Conservation (phyloP, 331 rosid genomes). For the Quercus tomentella region DNA sequence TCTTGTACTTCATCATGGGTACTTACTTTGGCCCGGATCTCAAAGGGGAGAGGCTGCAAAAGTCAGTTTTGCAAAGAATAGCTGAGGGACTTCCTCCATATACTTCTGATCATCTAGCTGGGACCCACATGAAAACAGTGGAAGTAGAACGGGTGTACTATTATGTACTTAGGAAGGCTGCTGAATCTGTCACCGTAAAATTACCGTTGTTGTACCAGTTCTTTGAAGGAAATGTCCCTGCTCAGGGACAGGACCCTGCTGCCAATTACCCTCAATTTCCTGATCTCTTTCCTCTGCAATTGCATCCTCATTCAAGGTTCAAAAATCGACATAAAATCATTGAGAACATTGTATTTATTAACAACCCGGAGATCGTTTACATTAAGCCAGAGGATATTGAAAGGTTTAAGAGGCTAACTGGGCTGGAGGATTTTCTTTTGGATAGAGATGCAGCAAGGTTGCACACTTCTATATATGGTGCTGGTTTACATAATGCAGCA, state of each 20-base stretch:
- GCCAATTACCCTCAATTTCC: slow-evolving; percentile 48
- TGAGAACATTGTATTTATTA: slow-evolving; percentile 36
- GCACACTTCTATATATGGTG: slow-evolving; percentile 9
- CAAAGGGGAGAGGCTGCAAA: slow-evolving; percentile 32
- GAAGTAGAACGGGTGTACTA: slow-evolving; percentile 44
- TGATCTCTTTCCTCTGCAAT: slow-evolving; percentile 48
- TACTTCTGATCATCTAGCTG: slow-evolving; percentile 37
- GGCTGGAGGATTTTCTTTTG: slow-evolving; percentile 46
- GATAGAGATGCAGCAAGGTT: slow-evolving; percentile 39
- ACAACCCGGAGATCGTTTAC: slow-evolving; percentile 31
- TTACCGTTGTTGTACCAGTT: slow-evolving; percentile 30
- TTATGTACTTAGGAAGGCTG: slow-evolving; percentile 46
- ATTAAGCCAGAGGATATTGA: slow-evolving; percentile 45
- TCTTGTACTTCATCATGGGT: slow-evolving; percentile 49
- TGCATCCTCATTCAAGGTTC: slow-evolving; percentile 38
- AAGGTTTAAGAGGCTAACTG: slow-evolving; percentile 67
- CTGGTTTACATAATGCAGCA: neutral
- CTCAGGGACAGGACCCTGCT: slow-evolving; percentile 20
- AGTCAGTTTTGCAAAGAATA: slow-evolving; percentile 55
- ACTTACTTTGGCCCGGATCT: slow-evolving; percentile 59
- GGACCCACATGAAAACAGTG: slow-evolving; percentile 30
- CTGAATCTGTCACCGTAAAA: slow-evolving; percentile 32
- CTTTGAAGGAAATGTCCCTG: slow-evolving; percentile 34
- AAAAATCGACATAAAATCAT: slow-evolving; percentile 18
- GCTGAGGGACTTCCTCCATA: slow-evolving; percentile 66